Percentiles rank a stretch among this genome's conserved stretches.
These are phyloP conservation scores for Tulasnella sp. DNA, from an alignment of 768 basidiomycete species.

Conservation along the genomic window DNA sequence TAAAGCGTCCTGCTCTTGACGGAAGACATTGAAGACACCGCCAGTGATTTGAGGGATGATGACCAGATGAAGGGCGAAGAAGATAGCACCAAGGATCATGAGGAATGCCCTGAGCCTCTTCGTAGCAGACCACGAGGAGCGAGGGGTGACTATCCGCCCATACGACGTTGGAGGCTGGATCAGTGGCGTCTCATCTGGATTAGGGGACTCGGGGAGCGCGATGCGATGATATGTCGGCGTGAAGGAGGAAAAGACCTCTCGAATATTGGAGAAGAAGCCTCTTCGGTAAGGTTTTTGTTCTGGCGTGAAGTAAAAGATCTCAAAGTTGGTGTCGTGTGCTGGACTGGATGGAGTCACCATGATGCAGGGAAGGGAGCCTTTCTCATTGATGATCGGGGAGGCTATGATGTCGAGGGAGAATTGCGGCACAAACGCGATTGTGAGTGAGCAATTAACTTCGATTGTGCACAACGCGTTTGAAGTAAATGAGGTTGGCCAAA, in stretches of 20 bases:
- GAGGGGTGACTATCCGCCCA: no score
- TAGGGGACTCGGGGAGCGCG: constrained; percentile 5
- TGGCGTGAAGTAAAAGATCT: constrained; percentile 3
- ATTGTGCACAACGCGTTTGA: no score
- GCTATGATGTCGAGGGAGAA: neutral
- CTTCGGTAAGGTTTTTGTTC: neutral
- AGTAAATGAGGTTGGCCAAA: no score
- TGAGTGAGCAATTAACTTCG: no score
- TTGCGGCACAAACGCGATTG: neutral
- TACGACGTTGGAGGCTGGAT: no score
- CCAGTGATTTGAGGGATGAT: neutral
- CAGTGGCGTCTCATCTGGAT: neutral
- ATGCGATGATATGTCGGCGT: neutral
- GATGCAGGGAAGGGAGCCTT: constrained; percentile 7
- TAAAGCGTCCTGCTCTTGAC: no score
- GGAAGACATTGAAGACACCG: constrained; percentile 4
- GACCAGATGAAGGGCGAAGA: constrained; percentile 7
- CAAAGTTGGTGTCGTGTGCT: constrained; percentile 5
- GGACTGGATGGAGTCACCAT: constrained; percentile 9
- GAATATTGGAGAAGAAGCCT: constrained; percentile 4
- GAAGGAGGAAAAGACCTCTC: neutral
- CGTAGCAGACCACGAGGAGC: constrained; percentile 3
- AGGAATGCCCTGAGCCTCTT: constrained; percentile 1
- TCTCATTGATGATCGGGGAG: constrained; percentile 3
- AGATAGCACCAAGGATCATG: neutral